These are phyloP conservation scores for Stromatinia cepivora DNA, from an alignment of 2,329 filamentous ascomycete species.

Conservation along the genomic window DNA sequence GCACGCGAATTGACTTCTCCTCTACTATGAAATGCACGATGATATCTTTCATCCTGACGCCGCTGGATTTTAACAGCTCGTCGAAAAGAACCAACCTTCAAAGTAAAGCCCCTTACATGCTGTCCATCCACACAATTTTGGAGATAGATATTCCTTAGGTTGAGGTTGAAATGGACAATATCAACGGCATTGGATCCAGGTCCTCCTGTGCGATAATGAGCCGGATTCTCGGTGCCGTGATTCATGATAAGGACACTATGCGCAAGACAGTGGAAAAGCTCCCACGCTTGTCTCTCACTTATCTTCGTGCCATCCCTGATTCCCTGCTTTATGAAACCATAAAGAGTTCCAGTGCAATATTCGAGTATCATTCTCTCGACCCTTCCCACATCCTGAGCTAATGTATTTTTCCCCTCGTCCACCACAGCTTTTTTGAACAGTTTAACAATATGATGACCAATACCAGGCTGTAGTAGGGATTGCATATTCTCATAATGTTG, in stretches of 20 bases:
- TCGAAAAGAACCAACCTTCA: neutral
- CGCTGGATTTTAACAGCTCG: neutral
- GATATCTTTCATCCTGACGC: neutral
- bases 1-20: neutral
- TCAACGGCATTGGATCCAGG: neutral
- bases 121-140: neutral
- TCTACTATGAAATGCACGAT: neutral
- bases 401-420: neutral
- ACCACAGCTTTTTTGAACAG: neutral
- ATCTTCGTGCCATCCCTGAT: neutral
- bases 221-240: neutral
- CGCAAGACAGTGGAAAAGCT: neutral
- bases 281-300: neutral
- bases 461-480: neutral
- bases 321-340: neutral
- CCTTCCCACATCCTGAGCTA: neutral
- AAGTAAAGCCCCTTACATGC: neutral
- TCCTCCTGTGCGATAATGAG: neutral
- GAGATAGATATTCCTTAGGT: neutral
- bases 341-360: neutral
- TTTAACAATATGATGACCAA: neutral
- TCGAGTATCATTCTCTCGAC: neutral
- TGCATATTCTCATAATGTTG: neutral
- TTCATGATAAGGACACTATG: conserved; percentile 2
- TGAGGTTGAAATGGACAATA: neutral